A percentile compares a stretch with the other conserved stretches of the same genome.
These are phyloP conservation scores for Canna indica DNA, from an alignment of 176 grass and related monocot species.

Conservation along the genomic window DNA sequence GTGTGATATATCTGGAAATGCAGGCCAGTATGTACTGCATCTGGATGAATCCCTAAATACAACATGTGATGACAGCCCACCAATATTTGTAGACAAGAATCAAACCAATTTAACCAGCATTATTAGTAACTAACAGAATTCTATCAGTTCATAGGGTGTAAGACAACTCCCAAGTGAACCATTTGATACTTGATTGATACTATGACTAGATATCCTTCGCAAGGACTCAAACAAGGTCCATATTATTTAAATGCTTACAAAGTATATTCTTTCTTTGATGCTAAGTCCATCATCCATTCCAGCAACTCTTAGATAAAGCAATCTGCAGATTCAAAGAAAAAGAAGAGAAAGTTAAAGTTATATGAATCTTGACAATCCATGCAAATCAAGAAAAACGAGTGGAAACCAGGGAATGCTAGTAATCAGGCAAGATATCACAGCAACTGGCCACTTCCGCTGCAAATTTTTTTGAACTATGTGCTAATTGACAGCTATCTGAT, in stretches of 20 bases:
- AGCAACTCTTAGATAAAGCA: constrained; percentile 82
- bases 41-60: neutral
- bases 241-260: constrained; percentile 26
- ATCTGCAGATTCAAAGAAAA: constrained; percentile 43
- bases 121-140: neutral
- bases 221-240: neutral
- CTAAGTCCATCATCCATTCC: constrained; percentile 43
- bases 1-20: neutral
- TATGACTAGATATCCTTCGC: neutral
- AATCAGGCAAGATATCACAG: neutral
- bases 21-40: neutral
- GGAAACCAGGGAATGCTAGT: no score
- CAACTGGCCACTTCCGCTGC: no score
- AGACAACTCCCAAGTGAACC: constrained; percentile 3
- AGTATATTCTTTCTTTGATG: constrained; percentile 46
- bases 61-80: neutral
- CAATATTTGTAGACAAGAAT: neutral
- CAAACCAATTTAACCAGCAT: neutral
- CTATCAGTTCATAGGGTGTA: neutral
- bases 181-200: neutral
- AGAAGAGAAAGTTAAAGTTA: constrained; percentile 5
- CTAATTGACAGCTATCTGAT: no score
- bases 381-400: neutral
- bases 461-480: no score
- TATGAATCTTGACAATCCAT: neutral